phyloP scores from a whole-genome alignment of 306 rosid genomes.

The Mimosa bimucronata region DNA sequence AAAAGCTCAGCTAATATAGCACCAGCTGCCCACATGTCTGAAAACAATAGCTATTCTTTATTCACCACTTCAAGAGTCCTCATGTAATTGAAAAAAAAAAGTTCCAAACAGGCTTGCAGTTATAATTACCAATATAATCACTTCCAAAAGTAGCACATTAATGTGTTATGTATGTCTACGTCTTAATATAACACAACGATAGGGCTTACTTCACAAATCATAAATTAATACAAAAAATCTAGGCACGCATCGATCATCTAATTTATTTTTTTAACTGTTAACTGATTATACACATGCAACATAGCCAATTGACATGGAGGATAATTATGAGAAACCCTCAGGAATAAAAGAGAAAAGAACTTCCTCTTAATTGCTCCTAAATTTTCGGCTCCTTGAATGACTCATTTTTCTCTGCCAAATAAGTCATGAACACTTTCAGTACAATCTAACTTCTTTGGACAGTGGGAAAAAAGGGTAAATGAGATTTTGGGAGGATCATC shows the following conservation, averaged over 20 bases:
- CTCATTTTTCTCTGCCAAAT: not conserved
- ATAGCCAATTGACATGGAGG: not conserved
- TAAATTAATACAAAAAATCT: not conserved
- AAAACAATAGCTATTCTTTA: constrained; percentile 39
- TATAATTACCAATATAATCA: constrained; percentile 15
- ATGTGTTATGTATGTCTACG: not conserved
- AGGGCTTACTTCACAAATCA: constrained; percentile 25
- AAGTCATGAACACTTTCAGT: not conserved
- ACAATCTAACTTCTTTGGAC: not conserved
- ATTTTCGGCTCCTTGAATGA: not conserved
- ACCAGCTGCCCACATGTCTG: constrained; percentile 97
- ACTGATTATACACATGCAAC: not conserved
- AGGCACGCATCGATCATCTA: constrained; percentile 2
- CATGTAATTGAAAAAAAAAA: constrained; percentile 19
- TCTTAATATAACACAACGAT: constrained; percentile 8
- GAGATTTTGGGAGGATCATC: not conserved
- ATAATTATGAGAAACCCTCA: not conserved
- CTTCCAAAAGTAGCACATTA: not conserved
- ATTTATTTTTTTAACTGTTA: not conserved
- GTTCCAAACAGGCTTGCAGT: constrained; percentile 35
- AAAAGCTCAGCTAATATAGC: constrained; percentile 88
- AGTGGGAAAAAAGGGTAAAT: not conserved
- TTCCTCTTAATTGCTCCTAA: not conserved
- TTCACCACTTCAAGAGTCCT: constrained; percentile 37
- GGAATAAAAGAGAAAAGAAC: not conserved